phyloP scores from a whole-genome alignment of 441 rosid species.

The Pelargonium australe region DNA sequence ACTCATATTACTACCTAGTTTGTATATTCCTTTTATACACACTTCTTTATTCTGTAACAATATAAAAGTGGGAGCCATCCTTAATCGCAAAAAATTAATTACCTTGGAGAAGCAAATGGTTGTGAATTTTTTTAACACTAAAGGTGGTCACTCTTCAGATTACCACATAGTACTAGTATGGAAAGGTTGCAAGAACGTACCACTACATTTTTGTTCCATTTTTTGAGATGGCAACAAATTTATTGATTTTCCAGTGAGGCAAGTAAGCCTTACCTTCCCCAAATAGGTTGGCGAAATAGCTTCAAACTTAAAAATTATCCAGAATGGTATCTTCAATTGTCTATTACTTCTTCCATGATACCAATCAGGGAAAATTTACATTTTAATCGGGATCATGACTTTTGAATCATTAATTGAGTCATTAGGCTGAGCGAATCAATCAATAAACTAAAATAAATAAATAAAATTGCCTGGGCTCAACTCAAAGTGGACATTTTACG shows the following conservation, averaged over 20 bases:
- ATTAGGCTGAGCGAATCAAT: neutral
- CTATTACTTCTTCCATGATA: neutral
- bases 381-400: neutral
- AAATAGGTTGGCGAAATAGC: neutral
- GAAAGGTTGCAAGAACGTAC: neutral
- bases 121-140: no score
- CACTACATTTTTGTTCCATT: neutral
- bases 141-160: no score
- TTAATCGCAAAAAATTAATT: neutral
- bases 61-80: neutral
- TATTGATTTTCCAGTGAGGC: neutral
- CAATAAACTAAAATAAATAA: no score
- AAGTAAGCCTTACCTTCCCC: neutral
- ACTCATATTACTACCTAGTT: no score
- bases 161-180: neutral
- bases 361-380: neutral
- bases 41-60: no score
- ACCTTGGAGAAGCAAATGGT: neutral
- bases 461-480: neutral
- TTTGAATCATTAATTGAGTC: neutral
- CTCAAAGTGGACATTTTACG: neutral
- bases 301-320: neutral
- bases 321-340: neutral
- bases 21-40: no score
- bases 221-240: neutral